Evolutionary conservation across 2,329 filamentous ascomycete species (phyloP).

Genomic region (Sclerotinia borealis): DNA sequence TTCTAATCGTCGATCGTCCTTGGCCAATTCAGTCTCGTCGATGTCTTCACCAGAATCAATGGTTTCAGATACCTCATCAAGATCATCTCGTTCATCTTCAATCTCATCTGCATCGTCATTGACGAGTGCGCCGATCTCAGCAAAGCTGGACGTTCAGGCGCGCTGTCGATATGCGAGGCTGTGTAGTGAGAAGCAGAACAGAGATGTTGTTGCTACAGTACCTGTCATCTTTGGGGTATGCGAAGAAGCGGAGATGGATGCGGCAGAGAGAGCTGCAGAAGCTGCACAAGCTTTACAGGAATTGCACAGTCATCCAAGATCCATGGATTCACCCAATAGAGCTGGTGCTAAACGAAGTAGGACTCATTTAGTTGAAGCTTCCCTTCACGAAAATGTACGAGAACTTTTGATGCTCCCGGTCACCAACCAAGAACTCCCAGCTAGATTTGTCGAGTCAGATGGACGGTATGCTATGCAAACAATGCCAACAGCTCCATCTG

Average conservation of each 20-base stretch:
- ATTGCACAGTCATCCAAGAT: constrained; percentile 49
- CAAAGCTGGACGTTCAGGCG: constrained; percentile 55
- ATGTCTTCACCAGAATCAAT: constrained; percentile 62
- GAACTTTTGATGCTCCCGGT: constrained; percentile 45
- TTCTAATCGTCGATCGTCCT: constrained; percentile 52
- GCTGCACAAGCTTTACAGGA: constrained; percentile 55
- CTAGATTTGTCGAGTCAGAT: constrained; percentile 29
- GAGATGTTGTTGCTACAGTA: constrained; percentile 49
- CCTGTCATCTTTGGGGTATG: constrained; percentile 50
- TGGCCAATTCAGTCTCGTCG: constrained; percentile 57
- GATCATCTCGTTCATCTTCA: constrained; percentile 57
- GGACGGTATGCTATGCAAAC: constrained; percentile 38
- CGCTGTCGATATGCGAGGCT: constrained; percentile 57
- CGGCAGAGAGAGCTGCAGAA: constrained; percentile 38
- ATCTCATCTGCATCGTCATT: constrained; percentile 57
- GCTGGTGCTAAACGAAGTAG: constrained; percentile 53
- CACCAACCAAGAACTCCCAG: constrained; percentile 24
- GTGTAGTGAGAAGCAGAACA: constrained; percentile 50
- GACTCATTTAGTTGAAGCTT: constrained; percentile 50
- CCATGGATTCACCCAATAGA: constrained; percentile 35
- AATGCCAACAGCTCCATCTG: constrained; percentile 38
- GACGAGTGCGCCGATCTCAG: constrained; percentile 50
- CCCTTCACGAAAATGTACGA: constrained; percentile 62
- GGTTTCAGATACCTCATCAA: constrained; percentile 52
- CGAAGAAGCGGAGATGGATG: constrained; percentile 43